Percentiles rank a stretch among this genome's conserved stretches.
Conservation (phyloP, 768 basidiomycete genomes). For the Megacollybia marginata region DNA sequence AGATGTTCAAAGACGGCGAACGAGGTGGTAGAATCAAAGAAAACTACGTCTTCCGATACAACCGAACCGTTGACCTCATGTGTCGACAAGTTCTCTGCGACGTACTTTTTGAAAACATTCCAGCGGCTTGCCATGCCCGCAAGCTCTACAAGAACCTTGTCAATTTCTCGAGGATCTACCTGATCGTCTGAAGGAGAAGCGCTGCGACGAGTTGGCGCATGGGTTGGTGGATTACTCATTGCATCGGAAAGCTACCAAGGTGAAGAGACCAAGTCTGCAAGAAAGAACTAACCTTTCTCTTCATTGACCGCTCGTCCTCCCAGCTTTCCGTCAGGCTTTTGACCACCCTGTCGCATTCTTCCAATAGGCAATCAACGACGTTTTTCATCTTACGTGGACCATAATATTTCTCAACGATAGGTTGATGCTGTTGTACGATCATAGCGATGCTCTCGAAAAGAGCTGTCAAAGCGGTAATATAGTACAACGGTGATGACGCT, state of each 20-base stretch:
- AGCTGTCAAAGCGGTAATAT: conserved; percentile 81
- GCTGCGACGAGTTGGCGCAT: conserved; percentile 22
- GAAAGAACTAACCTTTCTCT: conserved; percentile 53
- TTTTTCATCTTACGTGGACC: conserved; percentile 79
- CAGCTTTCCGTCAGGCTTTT: conserved; percentile 70
- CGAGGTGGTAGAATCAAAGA: conserved; percentile 45
- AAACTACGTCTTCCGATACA: conserved; percentile 10
- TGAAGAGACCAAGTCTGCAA: neutral
- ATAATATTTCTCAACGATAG: conserved; percentile 97
- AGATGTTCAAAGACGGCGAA: conserved; percentile 58
- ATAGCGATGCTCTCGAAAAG: conserved; percentile 93
- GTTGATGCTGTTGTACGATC: conserved; percentile 96
- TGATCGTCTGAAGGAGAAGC: conserved; percentile 40
- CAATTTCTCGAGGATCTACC: conserved; percentile 85
- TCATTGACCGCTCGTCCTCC: conserved; percentile 85
- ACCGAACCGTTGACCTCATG: neutral
- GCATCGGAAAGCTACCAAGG: conserved; percentile 39
- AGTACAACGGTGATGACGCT: conserved; percentile 93
- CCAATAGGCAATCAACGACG: conserved; percentile 68
- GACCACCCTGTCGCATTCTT: conserved; percentile 84
- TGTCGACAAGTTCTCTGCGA: conserved; percentile 62
- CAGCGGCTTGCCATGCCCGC: conserved; percentile 89
- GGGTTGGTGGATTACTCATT: conserved; percentile 30
- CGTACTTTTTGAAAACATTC: conserved; percentile 85
- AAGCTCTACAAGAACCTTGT: conserved; percentile 81